Conservation (phyloP, 2,329 filamentous ascomycete species). For the Emmonsiellopsis sp. region DNA sequence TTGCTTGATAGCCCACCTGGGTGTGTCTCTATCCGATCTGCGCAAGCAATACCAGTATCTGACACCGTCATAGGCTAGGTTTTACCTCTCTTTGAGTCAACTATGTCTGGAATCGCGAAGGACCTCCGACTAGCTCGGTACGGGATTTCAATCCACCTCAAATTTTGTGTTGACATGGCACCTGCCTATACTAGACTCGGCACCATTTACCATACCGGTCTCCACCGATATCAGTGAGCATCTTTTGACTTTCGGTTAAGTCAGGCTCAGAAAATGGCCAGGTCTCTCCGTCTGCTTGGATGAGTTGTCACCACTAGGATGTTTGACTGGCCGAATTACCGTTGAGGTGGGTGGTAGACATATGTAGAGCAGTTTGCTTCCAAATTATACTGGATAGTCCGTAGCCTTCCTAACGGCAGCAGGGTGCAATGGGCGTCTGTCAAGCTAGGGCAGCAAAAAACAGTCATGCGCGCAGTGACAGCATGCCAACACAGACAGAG, state of each 20-base stretch:
- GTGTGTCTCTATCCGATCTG: background rate
- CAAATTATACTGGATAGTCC: no score
- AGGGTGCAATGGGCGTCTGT: background rate
- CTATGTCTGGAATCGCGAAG: background rate
- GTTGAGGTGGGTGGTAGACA: no score
- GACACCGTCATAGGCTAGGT: background rate
- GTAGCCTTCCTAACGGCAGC: background rate
- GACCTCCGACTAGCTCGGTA: background rate
- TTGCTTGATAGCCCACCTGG: background rate
- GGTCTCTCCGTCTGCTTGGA: no score
- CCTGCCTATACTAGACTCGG: background rate
- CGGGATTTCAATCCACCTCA: background rate
- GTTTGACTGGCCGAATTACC: no score
- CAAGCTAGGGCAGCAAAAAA: background rate
- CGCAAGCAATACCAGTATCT: background rate
- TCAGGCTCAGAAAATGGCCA: no score
- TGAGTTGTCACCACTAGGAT: no score
- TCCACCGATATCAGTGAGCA: no score
- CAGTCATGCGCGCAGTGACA: background rate
- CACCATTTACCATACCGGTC: no score
- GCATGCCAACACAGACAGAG: background rate
- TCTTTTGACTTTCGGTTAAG: no score
- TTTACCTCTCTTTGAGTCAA: background rate
- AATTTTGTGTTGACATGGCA: background rate
- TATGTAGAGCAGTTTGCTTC: no score